Base-by-base conservation (phyloP, 2,329 filamentous ascomycete species). In the Neofusicoccum laricinum region DNA sequence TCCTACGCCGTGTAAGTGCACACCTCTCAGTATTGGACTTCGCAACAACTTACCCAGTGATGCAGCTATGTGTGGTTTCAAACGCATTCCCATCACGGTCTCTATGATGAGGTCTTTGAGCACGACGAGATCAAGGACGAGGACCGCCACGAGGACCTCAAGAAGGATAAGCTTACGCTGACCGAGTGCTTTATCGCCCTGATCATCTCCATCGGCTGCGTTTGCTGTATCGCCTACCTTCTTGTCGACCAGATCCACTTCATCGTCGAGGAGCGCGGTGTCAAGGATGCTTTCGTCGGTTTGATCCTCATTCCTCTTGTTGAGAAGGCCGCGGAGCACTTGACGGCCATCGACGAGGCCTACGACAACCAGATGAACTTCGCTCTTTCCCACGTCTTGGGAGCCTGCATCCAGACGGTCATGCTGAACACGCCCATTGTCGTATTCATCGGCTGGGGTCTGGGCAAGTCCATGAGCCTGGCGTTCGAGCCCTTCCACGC, bases 401-500 rank as follows among this genome's bases (percentile, higher is more conserved):
- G 92, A 51, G 89, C 92, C 2, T 94, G 91, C 0, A 89, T 97
- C 65, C 93, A 97, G 78, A 97, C 93, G 0, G 92, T 93, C 0
- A 84, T 97, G 36, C 87, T 97, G 73, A 97, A 96, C 74, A 92
- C 89, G 0, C 93, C 93, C 0, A 84, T 97, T 3, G 88, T 92
- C 7, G 87, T 96, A 38, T 83, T 97, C 41, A 89, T 96, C 55
- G 91, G 90, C 49, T 97, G 93, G 93, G 89, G 90, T 21, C 78
- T 93, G 40, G 77, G 78, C 64, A 87, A 87, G 70, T 72, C 81
- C 5, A 91, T 97, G 85, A 88, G 90, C 67, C 82, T 97, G 61
- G 89, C 92, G 73, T 97, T 97, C 74, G 90, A 95, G 70, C 83
- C 93, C 14, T 97, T 97, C 80, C 92, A 96, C 79, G 85, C 96